Base-by-base conservation (phyloP, 176 grass and related monocot species). In the Bothriochloa decipiens region DNA sequence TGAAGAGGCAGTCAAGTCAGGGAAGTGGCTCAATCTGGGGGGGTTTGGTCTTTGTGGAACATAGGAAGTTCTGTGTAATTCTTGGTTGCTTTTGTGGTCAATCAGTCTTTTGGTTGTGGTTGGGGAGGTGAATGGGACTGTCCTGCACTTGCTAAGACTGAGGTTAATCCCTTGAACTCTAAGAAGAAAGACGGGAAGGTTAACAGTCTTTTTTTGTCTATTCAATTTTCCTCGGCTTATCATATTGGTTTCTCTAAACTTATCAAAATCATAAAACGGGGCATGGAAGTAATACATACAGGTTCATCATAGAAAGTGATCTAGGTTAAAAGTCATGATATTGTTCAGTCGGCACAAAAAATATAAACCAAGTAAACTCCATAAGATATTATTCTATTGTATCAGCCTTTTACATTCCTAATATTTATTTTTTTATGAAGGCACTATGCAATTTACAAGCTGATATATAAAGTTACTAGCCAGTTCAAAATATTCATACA, bases 401-500 rank as follows among this genome's bases (percentile, higher is more conserved):
- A 76, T 7, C 8, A 70, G 52, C 50, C 66, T 41, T 63, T 47
- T 61, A 46, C 17, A 43, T 26, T 25, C 40, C 25, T 50, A 74
- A 4, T 28, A 29, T 32, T 81, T 17, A 5, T 85, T 85, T 60
- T 46, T 33, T 16, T 32, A 42, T 11, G 23, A 6, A 40, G 37
- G 68, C 35, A 70, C 1, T 11, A 70, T 22, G 39, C 37, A 70
- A 70, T 70, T 70, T 70, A 5, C 68, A 70, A 70, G 10, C 5
- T 70, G 28, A 43, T 28, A 70, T 46, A 18, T 22, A 41, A 86
- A 18, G 67, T 72, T 49, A 85, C 61, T 36, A 33, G 49, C 35
- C 72, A 68, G 46, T 65, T 87, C 41, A 82, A 75, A 77, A 75
- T 60, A 46, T 36, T 10, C 25, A 77, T 26, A 45, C 14, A 63